Base-by-base conservation (phyloP, 1,284 basidiomycete genomes). In the Puccinia hordei region DNA sequence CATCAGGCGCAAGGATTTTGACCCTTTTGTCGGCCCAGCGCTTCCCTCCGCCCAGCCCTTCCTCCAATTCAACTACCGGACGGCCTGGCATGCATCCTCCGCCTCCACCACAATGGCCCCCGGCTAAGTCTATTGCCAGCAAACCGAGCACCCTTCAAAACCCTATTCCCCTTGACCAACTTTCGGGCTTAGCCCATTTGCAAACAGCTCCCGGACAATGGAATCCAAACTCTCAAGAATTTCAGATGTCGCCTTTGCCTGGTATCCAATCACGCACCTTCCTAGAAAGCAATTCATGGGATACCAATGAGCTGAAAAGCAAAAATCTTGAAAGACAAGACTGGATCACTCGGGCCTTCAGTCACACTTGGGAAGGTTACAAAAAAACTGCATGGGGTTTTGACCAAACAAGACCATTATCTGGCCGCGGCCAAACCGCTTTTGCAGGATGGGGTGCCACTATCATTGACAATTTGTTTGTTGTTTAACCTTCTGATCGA, bases 321-420 rank as follows among this genome's bases (percentile, higher is more conserved):
- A 81, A 49, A 51, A 75, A 75, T 24, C 2, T 63, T 44, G 30
- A 74, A 57, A 66, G 72, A n/a, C 61, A 41, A 13, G 72, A 74
- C 30, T 81, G 79, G 79, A 46, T 81, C 49, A 46, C 44, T 46
- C 72, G 79, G 27, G 79, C 72, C 33, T 81, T 81, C 49, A 73
- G 72, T 35, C 79, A 81, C 53, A 41, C 79, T 44, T 81, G 79
- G 79, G 72, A 81, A 74, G 79, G 63, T 27, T 81, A 81, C 72
- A 81, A 81, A 69, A 66, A 66, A 69, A 61, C 35, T 8, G 79
- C 79, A 15, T 81, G 79, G 79, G 79, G 79, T 9, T 68, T 63
- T 74, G 79, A 81, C 44, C 69, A 74, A 74, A 44, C 41, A 12
- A 63, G 38, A 13, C 79, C 79, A 19, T 59, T 81, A 10, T 73